Evolutionary conservation across 2,329 filamentous ascomycete genomes (phyloP).

Genomic region (Exophiala calicioides): DNA sequence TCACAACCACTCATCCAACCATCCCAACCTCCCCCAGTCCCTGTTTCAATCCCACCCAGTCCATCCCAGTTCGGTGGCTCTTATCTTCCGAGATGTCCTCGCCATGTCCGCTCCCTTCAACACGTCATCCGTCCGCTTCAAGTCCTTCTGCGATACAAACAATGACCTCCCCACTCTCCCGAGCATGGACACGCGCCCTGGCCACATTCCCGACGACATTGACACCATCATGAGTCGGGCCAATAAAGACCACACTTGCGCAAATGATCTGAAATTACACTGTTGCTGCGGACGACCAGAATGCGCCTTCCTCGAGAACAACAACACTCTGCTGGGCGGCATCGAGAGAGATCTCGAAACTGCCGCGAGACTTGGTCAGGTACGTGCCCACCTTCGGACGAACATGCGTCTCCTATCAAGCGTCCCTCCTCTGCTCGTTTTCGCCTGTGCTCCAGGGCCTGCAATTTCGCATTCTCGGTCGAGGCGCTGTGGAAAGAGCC

Average conservation of each 20-base stretch:
- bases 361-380: conserved; percentile 87
- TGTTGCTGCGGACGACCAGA: conserved; percentile 86
- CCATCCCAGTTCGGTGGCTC: neutral
- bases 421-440: neutral
- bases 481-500: neutral
- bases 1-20: neutral
- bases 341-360: conserved; percentile 85
- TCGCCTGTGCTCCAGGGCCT: conserved; percentile 3
- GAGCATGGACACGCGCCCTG: conserved; percentile 26
- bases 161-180: conserved; percentile 22
- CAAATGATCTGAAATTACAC: conserved; percentile 24
- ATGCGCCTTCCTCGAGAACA: conserved; percentile 80
- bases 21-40: neutral
- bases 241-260: conserved; percentile 17
- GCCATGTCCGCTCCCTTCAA: conserved; percentile 23
- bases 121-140: conserved; percentile 24
- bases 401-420: neutral
- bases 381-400: conserved; percentile 55
- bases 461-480: conserved; percentile 9
- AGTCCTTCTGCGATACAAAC: conserved; percentile 27
- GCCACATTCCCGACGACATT: conserved; percentile 26
- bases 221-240: conserved; percentile 23
- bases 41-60: too few relatives aligned
- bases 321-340: conserved; percentile 72
- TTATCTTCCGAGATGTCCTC: conserved; percentile 27